Evolutionary conservation across 2,329 filamentous ascomycete species (phyloP), one percentile per base, ranked within the genome.

Genomic region (Sporothrix pallida): DNA sequence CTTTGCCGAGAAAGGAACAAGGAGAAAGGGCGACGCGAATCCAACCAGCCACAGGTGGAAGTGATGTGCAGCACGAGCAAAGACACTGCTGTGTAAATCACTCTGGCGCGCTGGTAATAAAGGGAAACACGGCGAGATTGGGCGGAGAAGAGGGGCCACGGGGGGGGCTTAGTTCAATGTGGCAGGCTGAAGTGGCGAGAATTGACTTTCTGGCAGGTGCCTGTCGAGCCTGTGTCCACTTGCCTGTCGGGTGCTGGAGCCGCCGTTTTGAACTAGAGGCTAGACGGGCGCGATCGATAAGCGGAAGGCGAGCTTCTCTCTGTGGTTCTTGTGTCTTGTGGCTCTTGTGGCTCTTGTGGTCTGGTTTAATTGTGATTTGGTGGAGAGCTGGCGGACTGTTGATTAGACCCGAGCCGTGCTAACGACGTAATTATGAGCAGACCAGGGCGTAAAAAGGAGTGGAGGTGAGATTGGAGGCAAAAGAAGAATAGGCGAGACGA

Each of bases 41-140:
- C 54, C 26, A 20, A 62, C 48, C 69, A 71, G 69, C 54, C 42
- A 62, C 69, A 68, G 48, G 15, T 44, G 50, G 48, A 17, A 23
- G 37, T 62, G 71, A 58, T 52, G 48, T 20, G n/a, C 50, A 68
- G 50, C 31, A 37, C 31, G 31, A 37, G 31, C 31, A 37, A 6
- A 37, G 31, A 37, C 31, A 37, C 31, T 37, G 31, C 23, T 37
- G 31, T 37, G 31, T 37, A 37, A 37, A 37, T 37, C 31, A 37
- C 31, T 37, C 31, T 37, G 31, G 31, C 31, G 4, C 31, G 4
- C 31, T 37, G 23, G 23, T 26, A 26, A 26, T 26, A 26, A 26
- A 26, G 23, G 23, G 23, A 5, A 37, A 7, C 31, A 37, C 31
- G 7, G 31, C 31, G 31, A 37, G 31, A 37, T 37, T 37, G 20